Percentiles rank a stretch among this genome's conserved stretches.
These are phyloP conservation scores for Dothistroma pini DNA, from an alignment of 2,329 filamentous ascomycete species.

Conservation along the genomic window DNA sequence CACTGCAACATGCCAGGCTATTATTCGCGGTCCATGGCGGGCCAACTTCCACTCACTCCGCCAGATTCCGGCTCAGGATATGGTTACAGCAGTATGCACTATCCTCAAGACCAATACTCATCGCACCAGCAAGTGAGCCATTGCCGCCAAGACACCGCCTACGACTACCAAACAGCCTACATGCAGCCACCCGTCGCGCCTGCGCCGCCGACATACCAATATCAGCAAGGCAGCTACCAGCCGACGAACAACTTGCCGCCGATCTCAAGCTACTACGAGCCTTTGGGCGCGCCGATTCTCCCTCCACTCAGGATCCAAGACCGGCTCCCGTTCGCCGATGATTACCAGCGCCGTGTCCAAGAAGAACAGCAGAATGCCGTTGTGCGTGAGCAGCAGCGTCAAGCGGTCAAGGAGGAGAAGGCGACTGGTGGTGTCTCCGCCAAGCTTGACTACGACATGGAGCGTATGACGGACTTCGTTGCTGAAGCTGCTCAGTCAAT, in stretches of 20 bases:
- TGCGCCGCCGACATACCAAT: slow-evolving; percentile 31
- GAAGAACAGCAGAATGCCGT: slow-evolving; percentile 36
- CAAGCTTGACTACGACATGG: slow-evolving; percentile 94
- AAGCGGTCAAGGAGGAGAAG: slow-evolving; percentile 57
- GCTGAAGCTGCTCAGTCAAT: slow-evolving; percentile 79
- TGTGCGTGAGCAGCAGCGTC: slow-evolving; percentile 38
- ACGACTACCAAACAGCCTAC: slow-evolving; percentile 47
- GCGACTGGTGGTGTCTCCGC: slow-evolving; percentile 83
- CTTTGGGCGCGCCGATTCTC: slow-evolving; percentile 43
- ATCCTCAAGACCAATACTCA: slow-evolving; percentile 44
- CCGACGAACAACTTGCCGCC: slow-evolving; percentile 32
- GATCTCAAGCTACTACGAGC: slow-evolving; percentile 43
- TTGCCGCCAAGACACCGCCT: slow-evolving; percentile 41
- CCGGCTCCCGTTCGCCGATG: slow-evolving; percentile 37
- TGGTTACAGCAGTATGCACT: slow-evolving; percentile 40
- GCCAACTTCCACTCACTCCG: slow-evolving; percentile 46
- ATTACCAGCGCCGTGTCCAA: slow-evolving; percentile 37
- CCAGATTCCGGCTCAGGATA: slow-evolving; percentile 47
- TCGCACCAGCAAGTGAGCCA: slow-evolving; percentile 36
- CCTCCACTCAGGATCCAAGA: slow-evolving; percentile 47
- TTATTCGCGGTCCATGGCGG: slow-evolving; percentile 42
- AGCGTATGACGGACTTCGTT: slow-evolving; percentile 92
- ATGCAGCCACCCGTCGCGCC: slow-evolving; percentile 37
- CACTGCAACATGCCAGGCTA: slow-evolving; percentile 49
- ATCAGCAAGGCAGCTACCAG: slow-evolving; percentile 30